A percentile compares a stretch with the other conserved stretches of the same genome.
Conservation (phyloP, 2,329 filamentous ascomycete species). For the Dendryphion nanum region DNA sequence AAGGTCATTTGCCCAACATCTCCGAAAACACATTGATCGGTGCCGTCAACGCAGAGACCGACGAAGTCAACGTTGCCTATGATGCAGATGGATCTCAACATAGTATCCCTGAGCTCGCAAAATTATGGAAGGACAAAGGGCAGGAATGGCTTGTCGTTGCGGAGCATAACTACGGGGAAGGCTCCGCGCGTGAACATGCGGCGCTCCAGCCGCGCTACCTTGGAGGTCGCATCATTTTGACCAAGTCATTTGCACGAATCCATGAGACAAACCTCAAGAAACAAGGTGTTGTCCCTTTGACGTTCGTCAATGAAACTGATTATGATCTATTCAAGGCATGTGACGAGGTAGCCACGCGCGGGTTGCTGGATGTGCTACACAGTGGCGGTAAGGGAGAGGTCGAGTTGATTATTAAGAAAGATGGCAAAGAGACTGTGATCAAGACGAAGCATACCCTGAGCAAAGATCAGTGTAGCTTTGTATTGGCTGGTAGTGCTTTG, state of each 20-base stretch:
- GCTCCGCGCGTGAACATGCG: constrained; percentile 84
- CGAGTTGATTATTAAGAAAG: constrained; percentile 54
- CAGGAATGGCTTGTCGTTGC: constrained; percentile 91
- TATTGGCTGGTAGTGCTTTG: constrained; percentile 88
- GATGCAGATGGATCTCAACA: constrained; percentile 73
- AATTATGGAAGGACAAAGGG: constrained; percentile 73
- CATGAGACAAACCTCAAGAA: constrained; percentile 97
- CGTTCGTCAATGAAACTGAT: constrained; percentile 82
- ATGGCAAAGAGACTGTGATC: constrained; percentile 66
- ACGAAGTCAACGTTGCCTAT: constrained; percentile 89
- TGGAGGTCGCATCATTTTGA: constrained; percentile 77
- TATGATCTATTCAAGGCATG: constrained; percentile 82
- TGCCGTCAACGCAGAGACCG: constrained; percentile 86
- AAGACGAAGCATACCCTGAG: constrained; percentile 85
- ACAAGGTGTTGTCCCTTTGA: constrained; percentile 93
- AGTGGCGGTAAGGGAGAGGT: constrained; percentile 78
- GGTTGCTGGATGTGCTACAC: constrained; percentile 76
- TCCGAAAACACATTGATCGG: constrained; percentile 96
- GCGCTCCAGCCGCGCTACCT: constrained; percentile 89
- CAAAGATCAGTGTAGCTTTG: constrained; percentile 86
- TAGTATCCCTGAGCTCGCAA: constrained; percentile 84
- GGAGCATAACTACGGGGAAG: constrained; percentile 96
- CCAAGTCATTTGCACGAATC: constrained; percentile 87
- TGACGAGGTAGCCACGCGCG: constrained; percentile 79
- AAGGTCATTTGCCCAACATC: constrained; percentile 97